A percentile compares a stretch with the other conserved stretches of the same genome.
phyloP scores from a whole-genome alignment of 2,329 filamentous ascomycete genomes.

The Chaetomiaceae sp. region DNA sequence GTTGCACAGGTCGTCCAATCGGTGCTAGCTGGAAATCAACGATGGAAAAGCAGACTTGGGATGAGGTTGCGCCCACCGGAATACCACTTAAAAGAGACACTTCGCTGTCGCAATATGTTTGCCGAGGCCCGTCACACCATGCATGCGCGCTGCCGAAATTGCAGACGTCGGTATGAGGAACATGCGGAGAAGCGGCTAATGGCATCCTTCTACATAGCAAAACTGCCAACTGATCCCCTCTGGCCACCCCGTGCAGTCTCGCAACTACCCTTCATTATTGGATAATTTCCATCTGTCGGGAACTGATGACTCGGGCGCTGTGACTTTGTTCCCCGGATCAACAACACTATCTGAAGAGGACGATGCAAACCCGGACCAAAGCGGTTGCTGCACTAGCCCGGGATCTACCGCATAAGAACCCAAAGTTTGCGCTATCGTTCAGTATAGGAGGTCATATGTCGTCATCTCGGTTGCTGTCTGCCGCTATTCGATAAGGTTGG shows the following conservation, averaged over 20 bases:
- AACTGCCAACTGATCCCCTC: background rate
- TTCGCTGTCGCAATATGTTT: conserved; percentile 7
- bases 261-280: conserved; percentile 1
- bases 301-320: background rate
- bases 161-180: conserved; percentile 10
- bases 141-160: conserved; percentile 20
- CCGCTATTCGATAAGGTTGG: conserved; percentile 17
- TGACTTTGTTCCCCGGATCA: background rate
- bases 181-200: background rate
- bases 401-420: background rate
- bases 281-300: background rate
- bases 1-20: conserved; percentile 14
- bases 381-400: background rate
- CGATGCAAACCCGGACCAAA: background rate
- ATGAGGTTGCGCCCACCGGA: background rate
- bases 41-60: background rate
- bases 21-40: conserved; percentile 10
- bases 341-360: too few relatives aligned
- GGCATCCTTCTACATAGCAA: background rate
- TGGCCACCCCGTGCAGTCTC: background rate
- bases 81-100: background rate
- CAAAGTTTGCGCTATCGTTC: background rate
- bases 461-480: background rate
- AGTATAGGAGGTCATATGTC: background rate
- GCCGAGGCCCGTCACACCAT: conserved; percentile 7